Conservation (phyloP, 805 yeast genomes). For the Komagataella mondaviorum region DNA sequence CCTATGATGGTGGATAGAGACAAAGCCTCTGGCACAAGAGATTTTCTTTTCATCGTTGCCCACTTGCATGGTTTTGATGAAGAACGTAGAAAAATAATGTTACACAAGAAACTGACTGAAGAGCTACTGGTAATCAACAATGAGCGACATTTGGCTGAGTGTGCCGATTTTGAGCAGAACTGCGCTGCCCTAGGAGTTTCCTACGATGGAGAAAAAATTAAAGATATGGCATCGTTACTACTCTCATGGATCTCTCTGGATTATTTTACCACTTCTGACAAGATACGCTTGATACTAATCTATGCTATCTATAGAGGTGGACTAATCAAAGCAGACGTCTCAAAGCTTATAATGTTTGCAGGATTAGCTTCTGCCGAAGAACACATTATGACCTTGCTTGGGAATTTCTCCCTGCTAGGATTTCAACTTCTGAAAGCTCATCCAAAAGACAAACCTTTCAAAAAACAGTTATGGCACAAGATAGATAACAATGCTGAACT, state of each 20-base stretch:
- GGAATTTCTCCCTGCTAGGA: conserved; percentile 34
- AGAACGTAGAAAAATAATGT: conserved; percentile 33
- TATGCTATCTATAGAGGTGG: conserved; percentile 81
- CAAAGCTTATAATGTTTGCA: conserved; percentile 50
- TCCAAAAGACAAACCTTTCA: conserved; percentile 27
- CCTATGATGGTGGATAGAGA: conserved; percentile 63
- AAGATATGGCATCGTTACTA: conserved; percentile 44
- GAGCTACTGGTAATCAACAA: conserved; percentile 48
- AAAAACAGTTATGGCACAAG: conserved; percentile 43
- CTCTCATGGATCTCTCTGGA: conserved; percentile 37
- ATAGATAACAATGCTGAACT: conserved; percentile 35
- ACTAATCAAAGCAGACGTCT: conserved; percentile 56
- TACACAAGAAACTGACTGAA: conserved; percentile 50
- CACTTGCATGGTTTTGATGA: conserved; percentile 54
- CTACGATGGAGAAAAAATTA: conserved; percentile 50
- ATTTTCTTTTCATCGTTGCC: conserved; percentile 64
- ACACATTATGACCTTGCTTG: conserved; percentile 37
- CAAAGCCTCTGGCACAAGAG: conserved; percentile 51
- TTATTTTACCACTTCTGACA: conserved; percentile 44
- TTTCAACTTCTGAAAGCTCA: conserved; percentile 21
- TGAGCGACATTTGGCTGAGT: conserved; percentile 44
- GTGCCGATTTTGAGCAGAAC: conserved; percentile 80
- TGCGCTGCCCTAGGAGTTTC: conserved; percentile 62
- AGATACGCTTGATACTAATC: conserved; percentile 57
- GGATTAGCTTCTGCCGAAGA: conserved; percentile 24